Evolutionary conservation across 2,329 filamentous ascomycete genomes (phyloP).

Genomic region (Aureobasidium leucospermi): DNA sequence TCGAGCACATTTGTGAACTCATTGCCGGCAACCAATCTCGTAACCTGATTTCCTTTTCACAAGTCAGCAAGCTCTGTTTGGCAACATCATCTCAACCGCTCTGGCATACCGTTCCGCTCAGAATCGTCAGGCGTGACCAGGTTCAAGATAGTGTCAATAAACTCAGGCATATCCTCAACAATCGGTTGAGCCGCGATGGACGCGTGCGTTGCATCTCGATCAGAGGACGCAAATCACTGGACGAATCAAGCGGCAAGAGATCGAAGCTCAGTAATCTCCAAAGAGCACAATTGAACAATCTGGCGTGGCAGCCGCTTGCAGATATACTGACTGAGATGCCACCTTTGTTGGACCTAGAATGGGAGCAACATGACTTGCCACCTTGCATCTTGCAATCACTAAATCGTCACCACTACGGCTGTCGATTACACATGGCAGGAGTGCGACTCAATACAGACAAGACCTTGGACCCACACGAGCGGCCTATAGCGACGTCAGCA

Average conservation of each 20-base stretch:
- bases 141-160: not conserved
- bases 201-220: not conserved
- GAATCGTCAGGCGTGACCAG: not conserved
- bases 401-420: not conserved
- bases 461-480: not conserved
- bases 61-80: not conserved
- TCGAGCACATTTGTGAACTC: not conserved
- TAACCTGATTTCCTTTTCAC: not conserved
- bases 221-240: not conserved
- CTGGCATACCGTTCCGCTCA: not conserved
- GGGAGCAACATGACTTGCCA: not conserved
- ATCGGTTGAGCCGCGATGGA: not conserved
- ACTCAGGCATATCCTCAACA: not conserved
- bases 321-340: not conserved
- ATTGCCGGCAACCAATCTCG: not conserved
- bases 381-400: not conserved
- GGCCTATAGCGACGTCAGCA: not conserved
- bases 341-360: not conserved
- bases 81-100: not conserved
- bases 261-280: not conserved
- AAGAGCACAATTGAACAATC: not conserved
- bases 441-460: not conserved
- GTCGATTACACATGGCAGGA: not conserved
- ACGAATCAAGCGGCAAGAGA: not conserved
- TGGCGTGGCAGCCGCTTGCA: not conserved